Base-by-base conservation (phyloP, 1,139 yeast genomes). In the Magnusiomyces suaveolens region DNA sequence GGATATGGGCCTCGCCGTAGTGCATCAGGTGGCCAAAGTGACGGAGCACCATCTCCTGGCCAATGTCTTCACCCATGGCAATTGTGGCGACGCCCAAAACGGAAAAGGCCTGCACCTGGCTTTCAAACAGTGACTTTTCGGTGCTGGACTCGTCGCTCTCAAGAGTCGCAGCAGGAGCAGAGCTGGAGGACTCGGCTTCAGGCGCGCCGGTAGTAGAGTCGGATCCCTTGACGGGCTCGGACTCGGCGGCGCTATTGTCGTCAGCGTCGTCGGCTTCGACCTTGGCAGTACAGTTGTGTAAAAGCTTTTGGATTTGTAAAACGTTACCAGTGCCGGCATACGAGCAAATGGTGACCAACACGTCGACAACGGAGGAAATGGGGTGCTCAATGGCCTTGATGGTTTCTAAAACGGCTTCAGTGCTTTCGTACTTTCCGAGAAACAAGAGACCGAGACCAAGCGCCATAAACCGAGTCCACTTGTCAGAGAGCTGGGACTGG, bases 271-370 rank as follows among this genome's bases (percentile, higher is more conserved):
- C 75, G 2, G 74, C 75, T 21, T 73, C 77, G 1, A 72, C 72
- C 46, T 72, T 72, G 43, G 75, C 77, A 2, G 95, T 84, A 65
- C 96, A 82, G 78, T 89, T 87, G 65, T 88, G 95, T 63, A 92
- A 79, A 65, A 94, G 77, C 39, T 88, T 81, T 74, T 94, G 99
- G 60, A 94, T 87, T 72, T 90, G 95, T 61, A 94, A 79, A 44
- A 94, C 99, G 68, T 94, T 94, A 63, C 98, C 99, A 48, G 97
- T 88, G 60, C 98, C 99, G 18, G 97, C 95, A 72, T 86, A 90
- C 6, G 97, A 95, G 74, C 97, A 87, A 54, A 90, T 86, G 60
- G 87, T 89, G 36, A 94, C 92, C 67, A 94, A 77, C 6, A 90
- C 95, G 69, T 87, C 94, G 66, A 90, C 81, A 48, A 95, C 87